Evolutionary conservation across 148 eudicot species (phyloP).

Genomic region (Rhododendron simsii): DNA sequence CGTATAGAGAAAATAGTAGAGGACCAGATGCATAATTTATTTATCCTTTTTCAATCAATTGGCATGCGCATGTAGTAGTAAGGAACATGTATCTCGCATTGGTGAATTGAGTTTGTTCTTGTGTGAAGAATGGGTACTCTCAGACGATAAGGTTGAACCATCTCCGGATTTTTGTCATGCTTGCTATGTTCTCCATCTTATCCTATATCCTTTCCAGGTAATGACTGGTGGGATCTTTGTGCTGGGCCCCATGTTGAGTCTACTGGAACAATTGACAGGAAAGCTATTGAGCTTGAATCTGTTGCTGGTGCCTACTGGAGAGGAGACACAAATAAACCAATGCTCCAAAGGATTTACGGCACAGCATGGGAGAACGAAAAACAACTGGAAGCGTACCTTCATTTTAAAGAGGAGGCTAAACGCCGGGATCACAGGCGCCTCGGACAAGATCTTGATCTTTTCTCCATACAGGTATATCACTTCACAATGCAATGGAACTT

Average conservation of each 20-base stretch:
- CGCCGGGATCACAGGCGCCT: conserved; percentile 97
- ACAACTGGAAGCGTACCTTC: conserved; percentile 88
- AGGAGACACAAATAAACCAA: conserved; percentile 83
- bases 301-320: conserved; percentile 99
- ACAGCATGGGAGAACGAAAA: conserved; percentile 98
- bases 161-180: conserved; percentile 1
- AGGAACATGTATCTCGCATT: not conserved
- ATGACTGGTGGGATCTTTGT: conserved; percentile 99
- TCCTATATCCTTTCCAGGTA: conserved; percentile 42
- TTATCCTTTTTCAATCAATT: not conserved
- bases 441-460: conserved; percentile 97
- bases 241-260: conserved; percentile 99
- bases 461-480: conserved; percentile 79
- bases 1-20: not conserved
- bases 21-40: not conserved
- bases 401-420: conserved; percentile 91
- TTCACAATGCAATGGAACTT: not conserved
- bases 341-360: conserved; percentile 98
- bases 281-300: conserved; percentile 95
- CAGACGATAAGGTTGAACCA: not conserved
- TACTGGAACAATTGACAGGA: conserved; percentile 81
- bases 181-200: conserved; percentile 6
- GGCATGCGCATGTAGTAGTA: not conserved
- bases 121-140: not conserved
- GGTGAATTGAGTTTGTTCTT: conserved; percentile 3